Evolutionary conservation across 192 early-diverging fungal genomes (phyloP).

Genomic region (Cetraspora pellucida): DNA sequence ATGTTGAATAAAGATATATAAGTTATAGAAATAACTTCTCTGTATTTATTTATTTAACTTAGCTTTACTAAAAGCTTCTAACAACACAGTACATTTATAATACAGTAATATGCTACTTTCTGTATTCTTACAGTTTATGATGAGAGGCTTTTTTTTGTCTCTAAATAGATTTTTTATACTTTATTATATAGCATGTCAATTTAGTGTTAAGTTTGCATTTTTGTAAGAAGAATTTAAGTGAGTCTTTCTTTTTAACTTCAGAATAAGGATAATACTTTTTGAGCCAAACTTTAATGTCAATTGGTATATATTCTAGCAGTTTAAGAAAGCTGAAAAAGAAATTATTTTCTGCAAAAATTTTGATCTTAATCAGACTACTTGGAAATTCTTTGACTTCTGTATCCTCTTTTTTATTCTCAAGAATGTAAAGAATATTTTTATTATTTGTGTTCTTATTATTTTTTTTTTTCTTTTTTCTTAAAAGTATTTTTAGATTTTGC

Average conservation of each 20-base stretch:
- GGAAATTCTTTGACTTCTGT: background rate
- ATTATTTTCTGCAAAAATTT: background rate
- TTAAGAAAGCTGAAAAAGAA: background rate
- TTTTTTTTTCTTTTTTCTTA: background rate
- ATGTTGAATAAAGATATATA: background rate
- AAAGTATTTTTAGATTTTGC: background rate
- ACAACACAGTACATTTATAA: background rate
- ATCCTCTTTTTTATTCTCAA: background rate
- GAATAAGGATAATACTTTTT: constrained; percentile 12
- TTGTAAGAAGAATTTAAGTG: background rate
- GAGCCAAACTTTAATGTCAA: background rate
- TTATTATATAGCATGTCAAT: background rate
- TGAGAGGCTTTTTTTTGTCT: background rate
- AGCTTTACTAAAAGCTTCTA: constrained; percentile 11
- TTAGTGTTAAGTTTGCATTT: background rate
- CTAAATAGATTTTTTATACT: background rate
- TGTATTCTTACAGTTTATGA: background rate
- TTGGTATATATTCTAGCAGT: background rate
- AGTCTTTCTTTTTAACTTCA: constrained; percentile 8
- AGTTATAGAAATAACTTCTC: background rate
- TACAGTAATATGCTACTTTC: too few species aligned
- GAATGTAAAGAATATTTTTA: background rate
- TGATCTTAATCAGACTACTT: constrained; percentile 3
- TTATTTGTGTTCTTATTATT: too few species aligned
- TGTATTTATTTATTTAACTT: constrained; percentile 18